phyloP scores from a whole-genome alignment of 73 alveolate genomes.

The Paramecium octaurelia region DNA sequence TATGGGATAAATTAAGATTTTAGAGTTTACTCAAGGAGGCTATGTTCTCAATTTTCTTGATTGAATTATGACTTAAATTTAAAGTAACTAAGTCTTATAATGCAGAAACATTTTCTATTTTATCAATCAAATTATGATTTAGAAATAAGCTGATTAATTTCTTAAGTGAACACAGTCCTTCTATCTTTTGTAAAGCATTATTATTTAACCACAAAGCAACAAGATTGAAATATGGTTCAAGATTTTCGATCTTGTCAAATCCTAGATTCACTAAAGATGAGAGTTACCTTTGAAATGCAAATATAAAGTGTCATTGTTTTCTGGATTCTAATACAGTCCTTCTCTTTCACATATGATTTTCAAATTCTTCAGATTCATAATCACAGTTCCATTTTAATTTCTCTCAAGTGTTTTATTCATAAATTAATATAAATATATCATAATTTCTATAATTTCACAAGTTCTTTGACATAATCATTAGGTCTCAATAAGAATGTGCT shows the following conservation, averaged over 20 bases:
- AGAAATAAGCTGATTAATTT: conserved; percentile 79
- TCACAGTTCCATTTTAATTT: conserved; percentile 50
- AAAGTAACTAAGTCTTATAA: conserved; percentile 74
- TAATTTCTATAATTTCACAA: not conserved
- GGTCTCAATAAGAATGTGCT: not conserved
- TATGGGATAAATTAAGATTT: conserved; percentile 60
- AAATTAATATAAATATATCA: not conserved
- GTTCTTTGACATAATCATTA: not conserved
- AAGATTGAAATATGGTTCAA: conserved; percentile 83
- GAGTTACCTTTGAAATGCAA: conserved; percentile 82
- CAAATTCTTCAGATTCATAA: conserved; percentile 51
- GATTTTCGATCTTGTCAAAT: conserved; percentile 82
- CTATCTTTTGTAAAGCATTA: conserved; percentile 87
- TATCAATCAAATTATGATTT: conserved; percentile 84
- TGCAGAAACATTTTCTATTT: conserved; percentile 75
- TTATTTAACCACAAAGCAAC: conserved; percentile 87
- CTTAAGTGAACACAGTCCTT: conserved; percentile 75
- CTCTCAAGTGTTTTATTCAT: conserved; percentile 46
- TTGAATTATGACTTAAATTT: conserved; percentile 84
- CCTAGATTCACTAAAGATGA: not conserved
- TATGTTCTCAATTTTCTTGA: conserved; percentile 75
- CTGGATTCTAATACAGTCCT: conserved; percentile 66
- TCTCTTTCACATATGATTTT: conserved; percentile 51
- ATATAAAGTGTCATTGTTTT: conserved; percentile 92
- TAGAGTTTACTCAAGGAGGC: conserved; percentile 14